Evolutionary conservation across 2,329 filamentous ascomycete genomes (phyloP).

Genomic region (Curvularia spicifera): DNA sequence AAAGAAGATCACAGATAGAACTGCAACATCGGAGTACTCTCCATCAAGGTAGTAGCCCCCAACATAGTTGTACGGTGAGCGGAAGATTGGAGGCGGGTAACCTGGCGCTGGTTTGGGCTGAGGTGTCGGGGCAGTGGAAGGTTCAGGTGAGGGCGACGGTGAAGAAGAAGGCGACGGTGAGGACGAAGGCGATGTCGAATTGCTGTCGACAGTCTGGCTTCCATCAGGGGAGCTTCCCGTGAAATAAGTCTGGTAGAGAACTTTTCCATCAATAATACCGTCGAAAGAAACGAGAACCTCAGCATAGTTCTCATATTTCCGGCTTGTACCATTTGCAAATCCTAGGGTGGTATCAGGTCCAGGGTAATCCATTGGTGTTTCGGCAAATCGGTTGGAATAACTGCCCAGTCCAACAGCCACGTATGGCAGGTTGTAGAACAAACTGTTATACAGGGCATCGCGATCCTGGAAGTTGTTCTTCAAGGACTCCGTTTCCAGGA

Average conservation of each 20-base stretch:
- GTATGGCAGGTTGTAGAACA: conserved; percentile 48
- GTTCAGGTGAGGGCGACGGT: no score
- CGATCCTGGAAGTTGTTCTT: conserved; percentile 57
- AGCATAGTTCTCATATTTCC: neutral
- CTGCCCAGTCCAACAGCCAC: conserved; percentile 17
- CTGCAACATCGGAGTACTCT: neutral
- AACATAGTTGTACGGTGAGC: neutral
- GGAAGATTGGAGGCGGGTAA: neutral
- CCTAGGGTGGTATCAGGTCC: neutral
- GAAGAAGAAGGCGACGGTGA: no score
- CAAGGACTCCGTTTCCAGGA: conserved; percentile 55
- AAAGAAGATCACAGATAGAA: neutral
- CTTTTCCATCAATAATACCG: neutral
- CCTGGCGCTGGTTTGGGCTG: neutral
- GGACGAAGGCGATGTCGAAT: neutral
- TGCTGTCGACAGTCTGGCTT: neutral
- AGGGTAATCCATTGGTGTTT: neutral
- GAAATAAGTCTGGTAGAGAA: neutral
- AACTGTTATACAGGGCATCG: conserved; percentile 63
- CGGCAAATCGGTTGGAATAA: neutral
- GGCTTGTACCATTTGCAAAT: neutral
- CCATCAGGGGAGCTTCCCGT: neutral
- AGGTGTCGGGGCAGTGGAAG: neutral
- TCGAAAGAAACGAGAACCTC: neutral
- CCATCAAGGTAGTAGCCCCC: neutral